Base-by-base conservation (phyloP, 257 asterid genomes). In the Orobanche coerulescens region DNA sequence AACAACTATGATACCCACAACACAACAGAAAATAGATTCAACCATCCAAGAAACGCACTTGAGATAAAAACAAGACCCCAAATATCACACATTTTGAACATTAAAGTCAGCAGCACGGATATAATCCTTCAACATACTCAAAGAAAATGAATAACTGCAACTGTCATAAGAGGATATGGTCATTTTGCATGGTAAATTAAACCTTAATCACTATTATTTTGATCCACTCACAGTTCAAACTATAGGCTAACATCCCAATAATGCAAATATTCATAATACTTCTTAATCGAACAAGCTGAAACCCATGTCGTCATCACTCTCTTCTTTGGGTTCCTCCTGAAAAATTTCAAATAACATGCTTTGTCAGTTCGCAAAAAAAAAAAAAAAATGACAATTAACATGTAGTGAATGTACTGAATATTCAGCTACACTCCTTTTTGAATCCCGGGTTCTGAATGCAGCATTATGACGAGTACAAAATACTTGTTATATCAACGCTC, bases 311-410 rank as follows among this genome's bases (percentile, higher is more conserved):
- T 81, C 84, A 4, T 81, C 84, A 37, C 81, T 76, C 66, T 78
- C 88, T 43, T 81, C 88, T 65, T 78, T 81, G 4, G 73, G 58
- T 58, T 81, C 84, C 75, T 78, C 84, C 88, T 81, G 78, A 22
- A 53, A 65, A 13, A 16, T 30, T 16, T 11, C n/a, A n/a, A n/a
- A 14, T 36, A 67, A 61, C 4, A 2, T 8, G 11, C 0, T 23
- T 20, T 2, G 19, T 47, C 3, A 54, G 16, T 23, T 4, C 37
- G 24, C 40, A 0, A 49, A 16, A 31, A 71, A 50, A 15, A 30
- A 5, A 23, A 0, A 2, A 0, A 23, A 8, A 6, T 1, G 6
- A 20, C 2, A 20, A 9, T 0, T 0, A 3, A 52, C 1, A 12
- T n/a, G 2, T 12, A 3, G 18, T 7, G 9, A 36, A 11, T 16